Evolutionary conservation across 2,329 filamentous ascomycete species (phyloP), one percentile per base, ranked within the genome.

Genomic region (Whalleya microplaca): DNA sequence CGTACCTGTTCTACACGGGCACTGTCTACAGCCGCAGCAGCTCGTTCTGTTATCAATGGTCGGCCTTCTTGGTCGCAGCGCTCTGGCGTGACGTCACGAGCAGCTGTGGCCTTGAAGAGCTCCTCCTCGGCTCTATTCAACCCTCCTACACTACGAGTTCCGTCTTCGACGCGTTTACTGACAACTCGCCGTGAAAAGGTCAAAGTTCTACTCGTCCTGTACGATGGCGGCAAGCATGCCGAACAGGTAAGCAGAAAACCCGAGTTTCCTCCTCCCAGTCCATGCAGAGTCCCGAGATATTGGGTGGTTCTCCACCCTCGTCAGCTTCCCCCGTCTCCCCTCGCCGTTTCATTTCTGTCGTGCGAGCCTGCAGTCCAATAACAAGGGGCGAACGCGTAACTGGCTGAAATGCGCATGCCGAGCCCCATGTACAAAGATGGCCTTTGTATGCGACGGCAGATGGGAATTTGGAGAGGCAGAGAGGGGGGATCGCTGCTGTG

Each of bases 151-250:
- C 65, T 78, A 77, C 69, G 72, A 71, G 70, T 75, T 66, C 73
- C 76, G 61, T 82, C 84, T 72, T 81, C 87, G 65, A 80, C 80
- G 68, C 84, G 85, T 79, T 84, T 76, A 77, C 80, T 83, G 72
- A 82, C 80, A 69, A 75, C 75, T 61, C 62, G 66, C 68, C 74
- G 72, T 73, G 73, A 78, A 77, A 75, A 97, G 92, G 93, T 93
- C 81, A 97, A 97, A 83, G 91, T 97, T 79, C 88, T 97, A 74
- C 83, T 93, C 73, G 91, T 96, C 69, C 85, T 96, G 69, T 97
- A 97, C 83, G 93, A 97, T 79, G 93, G 92, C 75, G 84, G 86
- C 74, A 81, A 92, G 80, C 92, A 96, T 82, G 92, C 93, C 80
- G 80, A 90, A 78, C 84, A 97, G 73, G 92, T 96, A 75, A 75